These are phyloP conservation scores for Solanum aculeatissimum DNA, from an alignment of 305 asterid species.

Conservation along the genomic window DNA sequence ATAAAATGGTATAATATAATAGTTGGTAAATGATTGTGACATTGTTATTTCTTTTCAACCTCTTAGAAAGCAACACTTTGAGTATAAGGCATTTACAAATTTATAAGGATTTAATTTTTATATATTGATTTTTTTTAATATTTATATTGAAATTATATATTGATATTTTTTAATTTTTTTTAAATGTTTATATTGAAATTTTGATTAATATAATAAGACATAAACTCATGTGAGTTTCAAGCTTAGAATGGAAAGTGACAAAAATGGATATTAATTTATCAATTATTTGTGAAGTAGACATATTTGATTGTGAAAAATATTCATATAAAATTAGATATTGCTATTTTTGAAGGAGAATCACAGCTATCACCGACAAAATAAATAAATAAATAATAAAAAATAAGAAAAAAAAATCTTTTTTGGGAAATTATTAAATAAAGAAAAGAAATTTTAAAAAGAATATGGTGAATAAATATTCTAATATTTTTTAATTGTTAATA, in stretches of 20 bases:
- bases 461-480: neutral
- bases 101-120: neutral
- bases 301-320: neutral
- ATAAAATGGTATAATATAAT: neutral
- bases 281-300: neutral
- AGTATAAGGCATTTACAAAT: neutral
- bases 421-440: neutral
- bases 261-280: neutral
- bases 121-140: neutral
- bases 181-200: no score
- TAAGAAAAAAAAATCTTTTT: neutral
- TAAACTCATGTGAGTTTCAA: no score
- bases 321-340: neutral
- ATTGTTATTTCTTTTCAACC: neutral
- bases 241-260: neutral
- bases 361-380: neutral
- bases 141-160: neutral
- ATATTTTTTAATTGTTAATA: neutral
- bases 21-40: neutral
- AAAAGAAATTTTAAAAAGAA: neutral
- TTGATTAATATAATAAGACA: no score
- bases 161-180: no score
- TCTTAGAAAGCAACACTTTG: neutral
- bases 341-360: neutral
- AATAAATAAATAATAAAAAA: no score